Base-by-base conservation (phyloP, 495 filamentous ascomycete genomes). In the Xylaria longipes region DNA sequence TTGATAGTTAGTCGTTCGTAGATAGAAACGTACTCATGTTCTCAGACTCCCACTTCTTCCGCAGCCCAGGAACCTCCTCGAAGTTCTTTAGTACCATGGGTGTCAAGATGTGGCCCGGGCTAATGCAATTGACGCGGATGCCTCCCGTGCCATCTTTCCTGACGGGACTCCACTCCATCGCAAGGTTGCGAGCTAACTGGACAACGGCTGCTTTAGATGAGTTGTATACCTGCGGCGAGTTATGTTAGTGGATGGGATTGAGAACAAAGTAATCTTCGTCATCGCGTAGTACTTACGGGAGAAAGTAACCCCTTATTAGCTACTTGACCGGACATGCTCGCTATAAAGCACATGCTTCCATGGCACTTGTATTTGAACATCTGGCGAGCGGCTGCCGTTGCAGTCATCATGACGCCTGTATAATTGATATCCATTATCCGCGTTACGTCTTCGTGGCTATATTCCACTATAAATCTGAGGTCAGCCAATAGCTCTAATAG, bases 391-490 rank as follows among this genome's bases (percentile, higher is more conserved):
- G 87, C 89, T 12, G 90, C 89, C 71, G 91, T 87, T 0, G 92
- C 87, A 1, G 91, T 91, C 85, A 93, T 89, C 80, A 94, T 92
- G 11, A 92, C 90, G 22, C 92, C 93, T 0, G 90, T 93, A 72
- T 93, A 90, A 75, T 95, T 95, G 66, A 93, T 85, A 60, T 88
- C 87, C 78, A 95, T 86, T 89, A 94, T 92, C 66, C 84, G 84
- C 67, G 88, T 88, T 71, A 91, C 88, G 74, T 93, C 91, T 65
- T 89, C 85, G 54, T 86, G 82, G 4, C 85, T 85, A 78, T 94
- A 93, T 46, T 93, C 90, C 29, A 91, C 66, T 69, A 27, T 76
- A 3, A 15, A 60, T 35, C 37, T 27, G 29, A 29, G 0, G 65
- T 69, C 27, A 69, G 35, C 56, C 17, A 33, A 11, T 33, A 4